Conservation (phyloP, 2,329 filamentous ascomycete genomes). For the Neopestalotiopsis clavispora region DNA sequence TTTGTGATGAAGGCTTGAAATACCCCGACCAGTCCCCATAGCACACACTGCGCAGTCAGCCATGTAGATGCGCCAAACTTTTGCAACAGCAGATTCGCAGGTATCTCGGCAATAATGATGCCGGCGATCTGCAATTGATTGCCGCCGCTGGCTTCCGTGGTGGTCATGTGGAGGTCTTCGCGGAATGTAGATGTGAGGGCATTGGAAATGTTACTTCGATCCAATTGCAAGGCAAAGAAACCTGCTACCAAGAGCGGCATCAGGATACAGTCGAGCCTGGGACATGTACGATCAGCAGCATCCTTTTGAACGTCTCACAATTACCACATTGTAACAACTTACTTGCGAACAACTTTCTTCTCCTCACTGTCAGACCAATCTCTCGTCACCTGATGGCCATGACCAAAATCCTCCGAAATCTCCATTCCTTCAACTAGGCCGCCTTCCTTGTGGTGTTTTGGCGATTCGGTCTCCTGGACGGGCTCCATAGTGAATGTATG, state of each 20-base stretch:
- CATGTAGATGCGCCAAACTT: slow-evolving; percentile 43
- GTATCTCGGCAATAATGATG: slow-evolving; percentile 45
- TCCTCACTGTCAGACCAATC: neutral
- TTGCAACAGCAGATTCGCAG: slow-evolving; percentile 47
- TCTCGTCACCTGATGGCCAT: neutral
- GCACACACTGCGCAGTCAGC: slow-evolving; percentile 44
- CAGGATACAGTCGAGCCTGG: slow-evolving; percentile 49
- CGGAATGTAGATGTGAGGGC: slow-evolving; percentile 47
- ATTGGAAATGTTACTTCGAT: slow-evolving; percentile 43
- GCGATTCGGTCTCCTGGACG: neutral
- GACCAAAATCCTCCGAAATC: neutral
- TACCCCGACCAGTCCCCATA: slow-evolving; percentile 45
- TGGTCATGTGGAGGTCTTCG: slow-evolving; percentile 43
- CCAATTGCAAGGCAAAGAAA: slow-evolving; percentile 48
- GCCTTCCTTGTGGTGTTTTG: neutral
- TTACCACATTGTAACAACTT: neutral
- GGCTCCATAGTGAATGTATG: neutral
- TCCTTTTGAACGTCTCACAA: neutral
- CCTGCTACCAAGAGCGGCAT: slow-evolving; percentile 51
- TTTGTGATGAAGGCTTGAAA: slow-evolving; percentile 45
- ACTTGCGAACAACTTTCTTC: neutral
- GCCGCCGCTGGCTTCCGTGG: slow-evolving; percentile 46
- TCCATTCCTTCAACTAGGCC: neutral
- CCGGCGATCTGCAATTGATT: slow-evolving; percentile 44
- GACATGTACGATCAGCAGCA: neutral